Conservation (phyloP, 805 yeast species). For the Metschnikowia dekortorum region DNA sequence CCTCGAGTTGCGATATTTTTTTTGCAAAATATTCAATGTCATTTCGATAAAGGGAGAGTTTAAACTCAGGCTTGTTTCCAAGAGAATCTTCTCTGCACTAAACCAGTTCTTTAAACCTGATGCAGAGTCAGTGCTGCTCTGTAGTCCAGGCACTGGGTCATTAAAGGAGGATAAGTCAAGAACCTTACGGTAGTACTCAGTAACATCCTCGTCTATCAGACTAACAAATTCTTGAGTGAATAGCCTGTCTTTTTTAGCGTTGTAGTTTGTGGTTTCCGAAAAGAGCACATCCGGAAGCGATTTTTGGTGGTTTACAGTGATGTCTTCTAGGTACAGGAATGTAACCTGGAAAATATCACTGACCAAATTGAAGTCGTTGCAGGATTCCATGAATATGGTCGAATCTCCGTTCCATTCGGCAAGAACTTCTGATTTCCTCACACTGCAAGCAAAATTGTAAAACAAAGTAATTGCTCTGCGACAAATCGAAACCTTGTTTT, state of each 20-base stretch:
- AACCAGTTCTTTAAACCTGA: slow-evolving; percentile 12
- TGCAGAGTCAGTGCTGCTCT: background rate
- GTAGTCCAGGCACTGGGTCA: background rate
- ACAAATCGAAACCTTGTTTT: background rate
- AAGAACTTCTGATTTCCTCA: slow-evolving; percentile 20
- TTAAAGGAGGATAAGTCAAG: slow-evolving; percentile 6
- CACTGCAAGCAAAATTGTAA: slow-evolving; percentile 24
- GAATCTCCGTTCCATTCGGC: slow-evolving; percentile 6
- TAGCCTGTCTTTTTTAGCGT: background rate
- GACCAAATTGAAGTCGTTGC: slow-evolving; percentile 1
- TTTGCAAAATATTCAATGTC: background rate
- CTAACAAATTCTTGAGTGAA: slow-evolving; percentile 20
- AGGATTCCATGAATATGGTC: slow-evolving; percentile 1
- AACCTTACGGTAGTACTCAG: slow-evolving; percentile 22
- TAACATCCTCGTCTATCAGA: slow-evolving; percentile 4
- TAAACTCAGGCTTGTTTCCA: background rate
- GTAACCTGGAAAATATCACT: background rate
- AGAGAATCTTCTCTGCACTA: slow-evolving; percentile 2
- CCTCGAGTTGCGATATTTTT: background rate
- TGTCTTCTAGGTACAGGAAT: background rate
- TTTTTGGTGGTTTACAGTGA: background rate
- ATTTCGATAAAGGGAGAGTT: background rate
- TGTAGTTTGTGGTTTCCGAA: background rate
- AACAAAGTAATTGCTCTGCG: slow-evolving; percentile 17
- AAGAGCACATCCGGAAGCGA: background rate